These are phyloP conservation scores for Liriodendron chinense DNA, from an alignment of 164 flowering plant species.

Conservation along the genomic window DNA sequence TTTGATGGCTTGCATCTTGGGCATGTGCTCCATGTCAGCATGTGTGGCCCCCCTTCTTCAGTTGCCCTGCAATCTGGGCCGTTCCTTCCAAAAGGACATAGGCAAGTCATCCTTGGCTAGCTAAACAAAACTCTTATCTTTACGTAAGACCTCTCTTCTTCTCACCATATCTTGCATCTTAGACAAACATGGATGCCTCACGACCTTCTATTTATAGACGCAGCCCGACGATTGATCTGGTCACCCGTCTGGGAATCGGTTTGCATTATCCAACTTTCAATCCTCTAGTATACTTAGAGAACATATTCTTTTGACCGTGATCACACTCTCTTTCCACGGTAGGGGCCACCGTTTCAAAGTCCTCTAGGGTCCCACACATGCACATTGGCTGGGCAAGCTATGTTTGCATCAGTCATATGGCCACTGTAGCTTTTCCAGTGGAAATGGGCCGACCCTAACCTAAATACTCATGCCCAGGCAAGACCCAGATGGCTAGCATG, in stretches of 20 bases:
- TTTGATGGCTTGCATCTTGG: no score
- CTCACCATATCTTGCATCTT: no score
- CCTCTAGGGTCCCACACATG: neutral
- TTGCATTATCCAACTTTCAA: neutral
- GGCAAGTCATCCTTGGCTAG: conserved; percentile 11
- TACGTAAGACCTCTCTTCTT: conserved; percentile 3
- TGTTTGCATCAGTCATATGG: neutral
- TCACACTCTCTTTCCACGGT: neutral
- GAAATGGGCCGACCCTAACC: no score
- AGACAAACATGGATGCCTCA: no score
- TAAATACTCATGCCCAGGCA: neutral
- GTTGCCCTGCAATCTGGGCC: neutral
- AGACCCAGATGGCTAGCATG: neutral
- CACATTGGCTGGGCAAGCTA: neutral
- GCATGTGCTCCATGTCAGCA: no score
- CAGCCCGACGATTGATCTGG: no score
- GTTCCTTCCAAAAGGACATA: neutral
- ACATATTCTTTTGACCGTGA: neutral
- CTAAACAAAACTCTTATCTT: neutral
- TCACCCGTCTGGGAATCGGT: neutral
- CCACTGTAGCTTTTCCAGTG: no score
- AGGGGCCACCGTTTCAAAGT: neutral
- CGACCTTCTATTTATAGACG: neutral
- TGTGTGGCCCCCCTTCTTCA: no score
- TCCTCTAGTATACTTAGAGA: neutral